phyloP scores from a whole-genome alignment of 1,284 basidiomycete genomes.

The Macrocystidia cucumis region DNA sequence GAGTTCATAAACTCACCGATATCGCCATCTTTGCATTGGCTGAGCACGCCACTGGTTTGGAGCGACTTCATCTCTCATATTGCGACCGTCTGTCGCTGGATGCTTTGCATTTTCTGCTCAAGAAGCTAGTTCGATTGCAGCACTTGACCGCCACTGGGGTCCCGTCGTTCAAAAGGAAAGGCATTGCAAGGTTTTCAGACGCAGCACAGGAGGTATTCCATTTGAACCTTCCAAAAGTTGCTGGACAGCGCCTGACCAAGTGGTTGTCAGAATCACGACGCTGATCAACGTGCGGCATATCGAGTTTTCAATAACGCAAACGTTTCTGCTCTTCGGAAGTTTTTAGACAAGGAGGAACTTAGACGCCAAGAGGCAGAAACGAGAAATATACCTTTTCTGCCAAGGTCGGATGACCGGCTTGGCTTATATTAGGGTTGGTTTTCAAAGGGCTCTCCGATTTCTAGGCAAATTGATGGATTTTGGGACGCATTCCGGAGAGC shows the following conservation, averaged over 20 bases:
- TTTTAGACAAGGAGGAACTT: slow-evolving; percentile 57
- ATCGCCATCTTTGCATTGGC: slow-evolving; percentile 58
- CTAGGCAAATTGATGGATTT: too few relatives aligned
- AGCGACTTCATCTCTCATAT: slow-evolving; percentile 84
- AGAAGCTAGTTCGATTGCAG: slow-evolving; percentile 54
- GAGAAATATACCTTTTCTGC: slow-evolving; percentile 46
- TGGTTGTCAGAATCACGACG: slow-evolving; percentile 35
- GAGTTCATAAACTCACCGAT: slow-evolving; percentile 61
- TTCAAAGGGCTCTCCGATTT: too few relatives aligned
- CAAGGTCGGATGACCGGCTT: slow-evolving; percentile 52
- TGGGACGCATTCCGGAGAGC: too few relatives aligned
- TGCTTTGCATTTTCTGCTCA: slow-evolving; percentile 71
- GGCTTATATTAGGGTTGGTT: slow-evolving; percentile 38
- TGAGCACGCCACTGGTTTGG: slow-evolving; percentile 62
- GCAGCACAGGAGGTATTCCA: slow-evolving; percentile 61
- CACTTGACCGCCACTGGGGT: slow-evolving; percentile 84
- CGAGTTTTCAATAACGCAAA: slow-evolving; percentile 80
- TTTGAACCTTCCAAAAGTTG: slow-evolving; percentile 12
- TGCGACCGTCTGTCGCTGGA: slow-evolving; percentile 79
- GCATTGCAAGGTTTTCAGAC: slow-evolving; percentile 78
- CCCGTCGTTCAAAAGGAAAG: slow-evolving; percentile 64
- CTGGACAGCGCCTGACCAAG: slow-evolving; percentile 9
- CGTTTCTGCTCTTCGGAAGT: slow-evolving; percentile 54
- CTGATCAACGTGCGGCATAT: slow-evolving; percentile 65
- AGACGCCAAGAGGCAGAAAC: slow-evolving; percentile 49